Conservation (phyloP, 345 rosid genomes). For the Bruguiera gymnorhiza region DNA sequence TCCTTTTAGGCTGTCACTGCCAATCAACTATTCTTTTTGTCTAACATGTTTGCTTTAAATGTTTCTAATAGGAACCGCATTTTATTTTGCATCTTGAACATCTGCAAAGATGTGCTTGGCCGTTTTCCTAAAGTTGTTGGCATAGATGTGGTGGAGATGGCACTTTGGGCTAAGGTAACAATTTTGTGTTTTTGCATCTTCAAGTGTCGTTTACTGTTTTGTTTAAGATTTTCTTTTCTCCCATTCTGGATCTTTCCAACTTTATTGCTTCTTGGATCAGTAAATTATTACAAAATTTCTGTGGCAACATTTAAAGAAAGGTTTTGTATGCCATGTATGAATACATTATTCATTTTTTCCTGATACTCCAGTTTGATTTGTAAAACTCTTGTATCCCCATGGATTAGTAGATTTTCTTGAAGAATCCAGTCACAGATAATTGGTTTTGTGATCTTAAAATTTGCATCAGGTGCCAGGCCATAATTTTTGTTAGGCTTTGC, state of each 20-base stretch:
- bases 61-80: slow-evolving; percentile 54
- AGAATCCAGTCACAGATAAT: too few species aligned
- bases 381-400: too few species aligned
- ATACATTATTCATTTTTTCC: not conserved
- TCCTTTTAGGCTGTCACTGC: too few species aligned
- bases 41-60: too few species aligned
- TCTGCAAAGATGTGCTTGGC: slow-evolving; percentile 72
- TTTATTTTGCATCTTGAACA: slow-evolving; percentile 67
- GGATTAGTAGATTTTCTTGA: too few species aligned
- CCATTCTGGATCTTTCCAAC: not conserved
- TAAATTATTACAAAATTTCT: not conserved
- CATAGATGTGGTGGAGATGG: slow-evolving; percentile 92
- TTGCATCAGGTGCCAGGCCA: too few species aligned
- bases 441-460: too few species aligned
- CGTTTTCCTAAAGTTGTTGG: slow-evolving; percentile 87
- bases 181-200: slow-evolving; percentile 22
- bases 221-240: not conserved
- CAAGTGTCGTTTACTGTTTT: not conserved
- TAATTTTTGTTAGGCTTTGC: too few species aligned
- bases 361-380: not conserved
- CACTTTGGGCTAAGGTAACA: slow-evolving; percentile 95
- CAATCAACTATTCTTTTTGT: too few species aligned
- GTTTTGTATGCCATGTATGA: not conserved
- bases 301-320: not conserved
- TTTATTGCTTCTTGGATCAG: slow-evolving; percentile 6